Evolutionary conservation across 1,139 yeast genomes (phyloP).

Genomic region (Geotrichum carabidarum): DNA sequence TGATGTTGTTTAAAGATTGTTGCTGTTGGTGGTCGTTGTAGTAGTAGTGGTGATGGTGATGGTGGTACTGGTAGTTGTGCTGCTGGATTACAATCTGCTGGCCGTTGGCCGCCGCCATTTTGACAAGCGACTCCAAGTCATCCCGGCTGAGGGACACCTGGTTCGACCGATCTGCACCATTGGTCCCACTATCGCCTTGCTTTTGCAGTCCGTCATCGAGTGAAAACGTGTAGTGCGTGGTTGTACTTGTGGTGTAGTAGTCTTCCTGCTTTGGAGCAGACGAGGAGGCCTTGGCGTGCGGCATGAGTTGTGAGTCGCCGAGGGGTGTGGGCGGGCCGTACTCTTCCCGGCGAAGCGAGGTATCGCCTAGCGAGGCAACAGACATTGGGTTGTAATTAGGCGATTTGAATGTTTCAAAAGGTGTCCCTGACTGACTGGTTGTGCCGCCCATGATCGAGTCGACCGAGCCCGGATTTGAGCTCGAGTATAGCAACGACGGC

Average conservation of each 20-base stretch:
- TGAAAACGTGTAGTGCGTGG: slow-evolving; percentile 18
- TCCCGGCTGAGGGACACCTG: slow-evolving; percentile 18
- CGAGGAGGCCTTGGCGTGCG: background rate
- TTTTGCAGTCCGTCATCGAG: slow-evolving; percentile 6
- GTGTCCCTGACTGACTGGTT: background rate
- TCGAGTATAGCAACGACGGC: background rate
- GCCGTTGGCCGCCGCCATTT: slow-evolving; percentile 56
- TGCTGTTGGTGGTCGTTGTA: slow-evolving; percentile 3
- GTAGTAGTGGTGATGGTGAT: slow-evolving; percentile 18
- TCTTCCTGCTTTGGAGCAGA: background rate
- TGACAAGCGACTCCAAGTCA: slow-evolving; percentile 34
- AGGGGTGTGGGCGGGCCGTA: background rate
- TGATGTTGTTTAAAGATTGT: background rate
- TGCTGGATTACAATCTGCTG: slow-evolving; percentile 73
- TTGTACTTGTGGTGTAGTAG: slow-evolving; percentile 7
- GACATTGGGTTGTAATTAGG: background rate
- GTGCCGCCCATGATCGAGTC: background rate
- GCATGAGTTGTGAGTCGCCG: slow-evolving; percentile 7
- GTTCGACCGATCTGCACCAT: background rate
- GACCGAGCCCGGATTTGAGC: background rate
- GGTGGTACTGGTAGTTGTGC: slow-evolving; percentile 59
- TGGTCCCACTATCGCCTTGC: background rate
- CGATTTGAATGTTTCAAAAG: background rate
- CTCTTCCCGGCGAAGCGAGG: background rate
- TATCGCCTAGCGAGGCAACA: background rate